Conservation (phyloP, 2,329 filamentous ascomycete genomes). For the Cercospora canescens region DNA sequence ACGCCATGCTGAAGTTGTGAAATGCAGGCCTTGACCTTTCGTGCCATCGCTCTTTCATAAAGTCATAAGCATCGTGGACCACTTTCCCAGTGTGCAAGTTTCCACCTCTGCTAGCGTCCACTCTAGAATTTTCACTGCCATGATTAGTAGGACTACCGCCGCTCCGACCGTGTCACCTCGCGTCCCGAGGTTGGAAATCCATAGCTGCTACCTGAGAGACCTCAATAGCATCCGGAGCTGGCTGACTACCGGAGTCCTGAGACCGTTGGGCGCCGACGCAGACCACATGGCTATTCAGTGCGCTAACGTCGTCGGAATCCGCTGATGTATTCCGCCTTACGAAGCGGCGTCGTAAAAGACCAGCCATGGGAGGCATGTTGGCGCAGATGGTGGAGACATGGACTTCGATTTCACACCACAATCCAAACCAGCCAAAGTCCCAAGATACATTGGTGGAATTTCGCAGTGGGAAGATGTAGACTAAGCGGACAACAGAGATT, state of each 20-base stretch:
- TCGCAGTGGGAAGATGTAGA: conserved; percentile 9
- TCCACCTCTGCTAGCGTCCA: background rate
- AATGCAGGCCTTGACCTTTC: background rate
- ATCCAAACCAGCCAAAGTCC: conserved; percentile 17
- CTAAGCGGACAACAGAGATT: conserved; percentile 17
- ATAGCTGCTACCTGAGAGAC: background rate
- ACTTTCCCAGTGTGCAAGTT: background rate
- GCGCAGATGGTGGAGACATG: conserved; percentile 14
- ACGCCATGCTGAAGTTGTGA: background rate
- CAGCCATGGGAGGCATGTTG: conserved; percentile 18
- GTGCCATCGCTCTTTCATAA: background rate
- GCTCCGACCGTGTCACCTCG: too few species aligned
- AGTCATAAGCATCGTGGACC: background rate
- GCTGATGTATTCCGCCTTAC: background rate
- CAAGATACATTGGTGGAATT: conserved; percentile 16
- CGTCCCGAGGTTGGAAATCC: too few species aligned
- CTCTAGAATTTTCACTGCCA: background rate
- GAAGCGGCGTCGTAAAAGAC: conserved; percentile 3
- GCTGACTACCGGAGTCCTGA: background rate
- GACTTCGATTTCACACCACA: conserved; percentile 14
- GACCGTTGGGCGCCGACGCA: background rate
- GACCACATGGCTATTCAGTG: background rate
- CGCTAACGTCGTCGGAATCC: background rate
- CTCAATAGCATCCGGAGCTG: background rate
- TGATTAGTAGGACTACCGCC: too few species aligned